Percentiles rank a stretch among this genome's conserved stretches.
phyloP scores from a whole-genome alignment of 1,284 basidiomycete species.

The Malassezia obtusa region DNA sequence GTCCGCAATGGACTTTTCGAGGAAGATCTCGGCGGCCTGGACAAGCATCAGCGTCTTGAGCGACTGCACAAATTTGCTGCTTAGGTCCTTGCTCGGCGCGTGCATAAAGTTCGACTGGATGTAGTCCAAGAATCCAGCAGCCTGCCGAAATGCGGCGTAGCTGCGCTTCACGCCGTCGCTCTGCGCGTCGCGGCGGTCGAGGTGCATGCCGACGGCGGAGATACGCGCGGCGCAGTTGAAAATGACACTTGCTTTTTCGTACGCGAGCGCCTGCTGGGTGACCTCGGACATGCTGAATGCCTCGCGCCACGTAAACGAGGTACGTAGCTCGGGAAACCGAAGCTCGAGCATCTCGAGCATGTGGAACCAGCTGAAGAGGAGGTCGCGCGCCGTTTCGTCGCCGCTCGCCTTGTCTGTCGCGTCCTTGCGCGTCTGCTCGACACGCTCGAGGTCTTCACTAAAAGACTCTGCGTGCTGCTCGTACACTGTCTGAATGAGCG shows the following conservation, averaged over 20 bases:
- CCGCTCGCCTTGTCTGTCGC: conserved; percentile 92
- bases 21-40: conserved; percentile 91
- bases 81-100: conserved; percentile 92
- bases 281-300: conserved; percentile 85
- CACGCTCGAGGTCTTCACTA: conserved; percentile 65
- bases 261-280: conserved; percentile 90
- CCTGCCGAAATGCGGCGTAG: conserved; percentile 83
- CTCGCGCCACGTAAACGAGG: conserved; percentile 89
- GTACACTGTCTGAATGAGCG: conserved; percentile 79
- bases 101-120: conserved; percentile 99
- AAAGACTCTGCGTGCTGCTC: conserved; percentile 86
- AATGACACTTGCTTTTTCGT: conserved; percentile 93
- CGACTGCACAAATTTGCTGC: conserved; percentile 86
- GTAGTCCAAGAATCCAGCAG: conserved; percentile 93
- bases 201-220: conserved; percentile 72
- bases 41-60: conserved; percentile 74
- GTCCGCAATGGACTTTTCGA: conserved; percentile 70
- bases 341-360: conserved; percentile 95
- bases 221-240: conserved; percentile 93
- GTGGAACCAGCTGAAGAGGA: conserved; percentile 98
- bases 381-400: conserved; percentile 57
- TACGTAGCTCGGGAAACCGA: conserved; percentile 88
- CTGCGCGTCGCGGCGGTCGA: conserved; percentile 52
- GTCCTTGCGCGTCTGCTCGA: conserved; percentile 86
- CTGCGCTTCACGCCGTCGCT: conserved; percentile 82